Percentiles rank a stretch among this genome's conserved stretches.
phyloP scores from a whole-genome alignment of 2,329 filamentous ascomycete genomes.

The Curvularia hawaiiensis region DNA sequence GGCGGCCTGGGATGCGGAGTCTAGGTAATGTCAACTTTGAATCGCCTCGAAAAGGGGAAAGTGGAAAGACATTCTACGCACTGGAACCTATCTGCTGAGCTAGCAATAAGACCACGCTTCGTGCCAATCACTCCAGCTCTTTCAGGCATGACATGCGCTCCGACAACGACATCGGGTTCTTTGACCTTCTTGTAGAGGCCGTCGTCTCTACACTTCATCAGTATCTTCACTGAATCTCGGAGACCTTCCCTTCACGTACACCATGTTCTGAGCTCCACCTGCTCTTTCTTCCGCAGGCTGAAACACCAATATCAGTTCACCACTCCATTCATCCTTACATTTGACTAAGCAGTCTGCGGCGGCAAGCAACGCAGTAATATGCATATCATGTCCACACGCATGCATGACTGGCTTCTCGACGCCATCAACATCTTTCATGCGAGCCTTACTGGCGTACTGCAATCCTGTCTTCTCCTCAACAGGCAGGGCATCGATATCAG shows the following conservation, averaged over 20 bases:
- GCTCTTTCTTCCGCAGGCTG: constrained; percentile 71
- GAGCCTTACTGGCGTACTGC: constrained; percentile 59
- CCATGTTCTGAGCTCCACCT: constrained; percentile 66
- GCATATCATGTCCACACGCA: constrained; percentile 68
- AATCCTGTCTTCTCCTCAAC: constrained; percentile 62
- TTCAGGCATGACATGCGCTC: constrained; percentile 61
- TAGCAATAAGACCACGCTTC: constrained; percentile 49
- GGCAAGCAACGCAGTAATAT: constrained; percentile 64
- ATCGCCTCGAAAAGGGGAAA: neutral
- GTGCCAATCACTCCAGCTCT: constrained; percentile 50
- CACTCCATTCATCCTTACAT: constrained; percentile 59
- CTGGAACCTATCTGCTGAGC: constrained; percentile 49
- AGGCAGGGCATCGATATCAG: constrained; percentile 67
- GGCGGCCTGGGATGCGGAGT: constrained; percentile 63
- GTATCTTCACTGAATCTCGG: neutral
- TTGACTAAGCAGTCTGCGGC: constrained; percentile 58
- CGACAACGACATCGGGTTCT: constrained; percentile 62
- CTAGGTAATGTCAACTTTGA: constrained; percentile 38
- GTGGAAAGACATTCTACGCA: constrained; percentile 7
- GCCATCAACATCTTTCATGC: constrained; percentile 54
- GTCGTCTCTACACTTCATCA: constrained; percentile 47
- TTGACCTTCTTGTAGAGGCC: constrained; percentile 61
- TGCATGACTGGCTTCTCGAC: constrained; percentile 66
- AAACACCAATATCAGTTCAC: constrained; percentile 68
- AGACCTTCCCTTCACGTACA: constrained; percentile 31